Percentiles rank a stretch among this genome's conserved stretches.
These are phyloP conservation scores for Babesia sp. DNA, from an alignment of 169 alveolate species.

Conservation along the genomic window DNA sequence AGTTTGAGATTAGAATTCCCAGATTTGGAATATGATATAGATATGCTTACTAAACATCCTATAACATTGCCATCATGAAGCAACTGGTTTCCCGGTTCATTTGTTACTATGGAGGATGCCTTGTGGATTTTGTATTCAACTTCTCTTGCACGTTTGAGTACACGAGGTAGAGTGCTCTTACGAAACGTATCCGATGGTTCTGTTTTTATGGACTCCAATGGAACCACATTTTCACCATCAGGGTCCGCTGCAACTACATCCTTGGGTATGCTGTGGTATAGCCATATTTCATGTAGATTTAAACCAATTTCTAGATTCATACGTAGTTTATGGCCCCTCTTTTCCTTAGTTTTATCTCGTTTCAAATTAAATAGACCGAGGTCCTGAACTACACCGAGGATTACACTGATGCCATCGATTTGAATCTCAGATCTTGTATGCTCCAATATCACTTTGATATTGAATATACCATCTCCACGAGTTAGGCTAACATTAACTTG, in stretches of 20 bases:
- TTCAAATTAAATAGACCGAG: neutral
- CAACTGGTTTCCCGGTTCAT: neutral
- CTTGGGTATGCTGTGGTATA: slow-evolving; percentile 10
- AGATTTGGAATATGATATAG: neutral
- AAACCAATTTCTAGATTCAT: neutral
- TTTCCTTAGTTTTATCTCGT: neutral
- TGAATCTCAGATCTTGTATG: slow-evolving; percentile 27
- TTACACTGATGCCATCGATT: slow-evolving; percentile 20
- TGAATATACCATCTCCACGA: neutral
- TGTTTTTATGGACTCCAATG: neutral
- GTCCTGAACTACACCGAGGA: slow-evolving; percentile 15
- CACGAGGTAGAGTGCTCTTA: neutral
- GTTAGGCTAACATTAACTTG: slow-evolving; percentile 9
- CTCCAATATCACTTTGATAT: slow-evolving; percentile 14
- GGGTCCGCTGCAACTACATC: neutral
- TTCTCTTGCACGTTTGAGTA: neutral
- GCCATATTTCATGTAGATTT: slow-evolving; percentile 19
- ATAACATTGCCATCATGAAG: slow-evolving; percentile 1
- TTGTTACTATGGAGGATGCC: neutral
- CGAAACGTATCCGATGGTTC: neutral
- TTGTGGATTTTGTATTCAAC: neutral
- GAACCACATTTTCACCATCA: neutral
- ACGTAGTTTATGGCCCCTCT: neutral
- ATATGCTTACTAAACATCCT: slow-evolving; percentile 26
- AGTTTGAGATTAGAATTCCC: slow-evolving; percentile 3